Evolutionary conservation across 176 grass and related monocot genomes (phyloP).

Genomic region (Triticum monococcum): DNA sequence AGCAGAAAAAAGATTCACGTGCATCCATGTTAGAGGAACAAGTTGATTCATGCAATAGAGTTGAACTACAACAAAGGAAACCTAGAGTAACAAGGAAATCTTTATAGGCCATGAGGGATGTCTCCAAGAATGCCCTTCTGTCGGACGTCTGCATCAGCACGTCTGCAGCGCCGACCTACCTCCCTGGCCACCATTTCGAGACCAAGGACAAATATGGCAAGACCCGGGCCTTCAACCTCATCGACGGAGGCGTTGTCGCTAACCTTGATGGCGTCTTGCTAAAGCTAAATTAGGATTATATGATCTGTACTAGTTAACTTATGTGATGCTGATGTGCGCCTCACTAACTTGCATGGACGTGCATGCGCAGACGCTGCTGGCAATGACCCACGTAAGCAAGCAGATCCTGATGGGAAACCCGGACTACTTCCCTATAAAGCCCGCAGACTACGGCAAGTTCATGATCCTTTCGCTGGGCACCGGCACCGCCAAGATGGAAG

Average conservation of each 20-base stretch:
- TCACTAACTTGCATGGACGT: not conserved
- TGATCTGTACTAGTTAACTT: not conserved
- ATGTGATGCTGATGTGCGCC: too few relatives aligned
- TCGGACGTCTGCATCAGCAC: not conserved
- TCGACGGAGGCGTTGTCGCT: constrained; percentile 56
- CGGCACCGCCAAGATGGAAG: constrained; percentile 31
- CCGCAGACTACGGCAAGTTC: too few relatives aligned
- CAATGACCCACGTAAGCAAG: constrained; percentile 54
- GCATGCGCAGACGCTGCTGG: constrained; percentile 38
- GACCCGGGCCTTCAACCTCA: constrained; percentile 45
- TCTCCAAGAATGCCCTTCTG: constrained; percentile 37
- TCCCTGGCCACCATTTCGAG: constrained; percentile 42
- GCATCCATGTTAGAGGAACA: too few relatives aligned
- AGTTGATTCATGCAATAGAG: too few relatives aligned
- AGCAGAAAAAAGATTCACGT: too few relatives aligned
- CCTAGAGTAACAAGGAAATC: too few relatives aligned
- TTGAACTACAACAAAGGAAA: too few relatives aligned
- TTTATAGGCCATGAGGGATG: constrained; percentile 8
- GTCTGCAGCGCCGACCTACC: not conserved
- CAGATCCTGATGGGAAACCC: constrained; percentile 34
- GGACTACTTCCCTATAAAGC: not conserved
- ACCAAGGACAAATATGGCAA: constrained; percentile 35
- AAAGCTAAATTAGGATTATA: not conserved
- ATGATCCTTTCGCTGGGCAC: too few relatives aligned
- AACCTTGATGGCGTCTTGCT: not conserved